These are phyloP conservation scores for Nosema granulosis DNA, from an alignment of 371 early-diverging fungal species.

Conservation along the genomic window DNA sequence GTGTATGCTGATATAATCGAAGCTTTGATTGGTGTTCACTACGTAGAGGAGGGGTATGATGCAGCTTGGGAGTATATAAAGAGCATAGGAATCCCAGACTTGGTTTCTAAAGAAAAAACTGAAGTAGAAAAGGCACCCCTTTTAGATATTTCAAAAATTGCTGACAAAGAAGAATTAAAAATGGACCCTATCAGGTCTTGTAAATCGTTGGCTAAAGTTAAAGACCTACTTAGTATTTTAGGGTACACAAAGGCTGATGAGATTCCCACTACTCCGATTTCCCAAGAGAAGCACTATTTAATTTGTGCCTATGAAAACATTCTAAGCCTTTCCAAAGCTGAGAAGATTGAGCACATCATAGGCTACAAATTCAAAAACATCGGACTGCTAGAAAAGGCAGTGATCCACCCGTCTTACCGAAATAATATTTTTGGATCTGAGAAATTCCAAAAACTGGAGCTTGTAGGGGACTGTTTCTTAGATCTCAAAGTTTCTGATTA, in stretches of 20 bases:
- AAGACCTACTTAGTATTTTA: neutral
- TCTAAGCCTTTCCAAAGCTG: slow-evolving; percentile 1
- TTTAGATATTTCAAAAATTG: no score
- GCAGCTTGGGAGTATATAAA: slow-evolving; percentile 33
- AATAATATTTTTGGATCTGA: slow-evolving; percentile 41
- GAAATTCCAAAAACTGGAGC: slow-evolving; percentile 51
- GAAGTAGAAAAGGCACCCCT: neutral
- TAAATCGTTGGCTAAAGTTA: neutral
- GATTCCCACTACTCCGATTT: neutral
- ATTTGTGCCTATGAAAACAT: slow-evolving; percentile 17
- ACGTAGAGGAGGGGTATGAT: slow-evolving; percentile 33
- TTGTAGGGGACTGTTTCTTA: slow-evolving; percentile 56
- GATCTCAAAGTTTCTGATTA: slow-evolving; percentile 50
- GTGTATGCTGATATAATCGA: slow-evolving; percentile 60
- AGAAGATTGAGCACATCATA: slow-evolving; percentile 40
- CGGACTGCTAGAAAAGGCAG: slow-evolving; percentile 55
- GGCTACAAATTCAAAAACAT: slow-evolving; percentile 50
- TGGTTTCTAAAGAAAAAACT: neutral
- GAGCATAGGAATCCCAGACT: slow-evolving; percentile 28
- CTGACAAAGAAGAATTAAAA: neutral
- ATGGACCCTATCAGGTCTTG: no score
- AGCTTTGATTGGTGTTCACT: slow-evolving; percentile 52
- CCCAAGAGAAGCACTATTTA: neutral
- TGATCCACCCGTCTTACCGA: slow-evolving; percentile 55
- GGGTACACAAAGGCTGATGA: neutral